Evolutionary conservation across 805 yeast genomes (phyloP).

Genomic region (Metschnikowia matae): DNA sequence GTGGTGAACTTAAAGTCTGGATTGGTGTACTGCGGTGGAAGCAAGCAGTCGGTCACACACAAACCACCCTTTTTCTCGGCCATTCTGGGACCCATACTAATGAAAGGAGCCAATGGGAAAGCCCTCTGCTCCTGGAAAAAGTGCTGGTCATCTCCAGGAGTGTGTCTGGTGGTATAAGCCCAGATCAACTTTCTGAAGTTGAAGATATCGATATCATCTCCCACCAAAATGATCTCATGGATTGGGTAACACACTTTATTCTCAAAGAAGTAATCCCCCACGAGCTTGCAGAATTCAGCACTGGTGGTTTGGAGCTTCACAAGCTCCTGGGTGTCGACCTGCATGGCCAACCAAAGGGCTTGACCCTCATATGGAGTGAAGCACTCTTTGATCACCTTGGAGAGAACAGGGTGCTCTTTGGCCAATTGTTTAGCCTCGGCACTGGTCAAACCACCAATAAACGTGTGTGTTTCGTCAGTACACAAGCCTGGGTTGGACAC

Average conservation of each 20-base stretch:
- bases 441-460: constrained; percentile 21
- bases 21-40: constrained; percentile 14
- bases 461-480: constrained; percentile 26
- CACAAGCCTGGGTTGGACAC: constrained; percentile 24
- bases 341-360: constrained; percentile 21
- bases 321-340: constrained; percentile 19
- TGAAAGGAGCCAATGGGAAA: constrained; percentile 24
- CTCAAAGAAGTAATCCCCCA: constrained; percentile 18
- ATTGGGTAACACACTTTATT: constrained; percentile 16
- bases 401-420: constrained; percentile 12
- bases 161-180: constrained; percentile 26
- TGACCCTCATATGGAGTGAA: constrained; percentile 25
- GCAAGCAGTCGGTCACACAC: constrained; percentile 22
- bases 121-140: constrained; percentile 16
- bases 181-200: constrained; percentile 22
- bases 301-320: constrained; percentile 17
- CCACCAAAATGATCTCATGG: constrained; percentile 23
- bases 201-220: constrained; percentile 25
- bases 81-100: constrained; percentile 14
- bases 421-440: constrained; percentile 16
- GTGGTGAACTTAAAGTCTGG: constrained; percentile 16
- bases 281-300: constrained; percentile 15
- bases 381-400: constrained; percentile 15
- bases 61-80: constrained; percentile 20
- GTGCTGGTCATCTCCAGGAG: constrained; percentile 21